phyloP scores from a whole-genome alignment of 306 rosid genomes.

The Pachyrhizus erosus region DNA sequence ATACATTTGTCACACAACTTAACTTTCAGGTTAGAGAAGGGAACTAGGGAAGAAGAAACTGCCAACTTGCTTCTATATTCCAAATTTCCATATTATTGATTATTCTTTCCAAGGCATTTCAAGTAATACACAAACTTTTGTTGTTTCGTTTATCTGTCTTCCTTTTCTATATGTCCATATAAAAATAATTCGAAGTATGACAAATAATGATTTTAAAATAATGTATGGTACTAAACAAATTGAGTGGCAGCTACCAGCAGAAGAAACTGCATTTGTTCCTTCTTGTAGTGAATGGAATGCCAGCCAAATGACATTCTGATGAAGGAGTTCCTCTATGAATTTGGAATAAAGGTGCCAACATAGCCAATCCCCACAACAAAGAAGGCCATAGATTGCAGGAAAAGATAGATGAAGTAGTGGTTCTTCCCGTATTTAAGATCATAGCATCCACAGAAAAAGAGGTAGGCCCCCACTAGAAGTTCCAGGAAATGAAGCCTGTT shows the following conservation, averaged over 20 bases:
- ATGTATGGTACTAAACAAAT: constrained; percentile 40
- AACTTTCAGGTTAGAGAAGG: constrained; percentile 14
- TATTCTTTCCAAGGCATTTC: constrained; percentile 10
- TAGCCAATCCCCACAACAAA: constrained; percentile 87
- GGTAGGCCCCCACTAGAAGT: constrained; percentile 77
- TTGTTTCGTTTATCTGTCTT: constrained; percentile 27
- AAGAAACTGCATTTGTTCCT: constrained; percentile 43
- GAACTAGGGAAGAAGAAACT: constrained; percentile 13
- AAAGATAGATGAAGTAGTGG: constrained; percentile 77
- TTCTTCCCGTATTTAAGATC: constrained; percentile 80
- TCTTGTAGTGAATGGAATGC: constrained; percentile 19
- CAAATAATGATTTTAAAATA: constrained; percentile 34
- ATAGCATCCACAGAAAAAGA: constrained; percentile 81
- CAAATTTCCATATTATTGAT: constrained; percentile 35
- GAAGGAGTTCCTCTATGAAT: constrained; percentile 48
- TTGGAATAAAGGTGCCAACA: constrained; percentile 79
- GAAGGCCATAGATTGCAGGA: constrained; percentile 87
- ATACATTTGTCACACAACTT: background rate
- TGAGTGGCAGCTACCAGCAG: constrained; percentile 30
- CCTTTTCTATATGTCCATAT: constrained; percentile 9
- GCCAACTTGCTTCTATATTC: constrained; percentile 37
- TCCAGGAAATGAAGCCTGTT: constrained; percentile 79
- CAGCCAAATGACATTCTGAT: constrained; percentile 14
- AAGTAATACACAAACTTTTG: constrained; percentile 7
- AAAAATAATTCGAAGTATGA: constrained; percentile 37